phyloP scores from a whole-genome alignment of 2,329 filamentous ascomycete species.

The Aspergillus melleus region DNA sequence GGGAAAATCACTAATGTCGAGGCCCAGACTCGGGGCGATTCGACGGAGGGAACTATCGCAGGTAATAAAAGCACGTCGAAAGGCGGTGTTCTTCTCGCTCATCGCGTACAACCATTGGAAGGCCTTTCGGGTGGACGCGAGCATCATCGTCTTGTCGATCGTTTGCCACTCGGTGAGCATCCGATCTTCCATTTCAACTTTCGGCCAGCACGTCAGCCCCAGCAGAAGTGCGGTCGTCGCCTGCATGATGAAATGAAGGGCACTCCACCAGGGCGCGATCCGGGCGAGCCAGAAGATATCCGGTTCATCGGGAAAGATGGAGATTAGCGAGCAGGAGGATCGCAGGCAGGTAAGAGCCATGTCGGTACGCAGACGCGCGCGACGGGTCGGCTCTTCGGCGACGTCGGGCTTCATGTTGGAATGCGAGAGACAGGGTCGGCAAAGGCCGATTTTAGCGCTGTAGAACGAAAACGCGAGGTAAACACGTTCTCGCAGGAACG shows the following conservation, averaged over 20 bases:
- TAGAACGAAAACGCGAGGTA: slow-evolving; percentile 44
- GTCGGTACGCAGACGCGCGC: slow-evolving; percentile 15
- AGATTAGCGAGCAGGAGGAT: slow-evolving; percentile 38
- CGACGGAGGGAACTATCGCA: slow-evolving; percentile 34
- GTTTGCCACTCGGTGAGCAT: slow-evolving; percentile 9
- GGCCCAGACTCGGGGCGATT: slow-evolving; percentile 30
- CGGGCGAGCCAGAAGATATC: slow-evolving; percentile 35
- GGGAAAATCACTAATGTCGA: slow-evolving; percentile 34
- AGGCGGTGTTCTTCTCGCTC: slow-evolving; percentile 29
- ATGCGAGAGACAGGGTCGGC: slow-evolving; percentile 43
- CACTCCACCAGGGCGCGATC: slow-evolving; percentile 43
- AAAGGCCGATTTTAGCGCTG: slow-evolving; percentile 41
- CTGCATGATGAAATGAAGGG: slow-evolving; percentile 47
- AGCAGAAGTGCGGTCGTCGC: slow-evolving; percentile 43
- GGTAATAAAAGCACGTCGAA: slow-evolving; percentile 36
- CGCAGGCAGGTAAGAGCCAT: slow-evolving; percentile 40
- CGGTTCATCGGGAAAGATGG: slow-evolving; percentile 38
- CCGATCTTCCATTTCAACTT: not conserved
- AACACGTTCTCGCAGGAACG: slow-evolving; percentile 31
- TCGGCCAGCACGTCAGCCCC: slow-evolving; percentile 28
- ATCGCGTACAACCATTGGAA: slow-evolving; percentile 40
- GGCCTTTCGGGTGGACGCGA: slow-evolving; percentile 36
- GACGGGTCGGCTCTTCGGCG: slow-evolving; percentile 1
- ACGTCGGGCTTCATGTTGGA: slow-evolving; percentile 20
- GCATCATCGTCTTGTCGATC: slow-evolving; percentile 25